phyloP scores from a whole-genome alignment of 176 grass and related monocot genomes.

The Aegilops speltoides region DNA sequence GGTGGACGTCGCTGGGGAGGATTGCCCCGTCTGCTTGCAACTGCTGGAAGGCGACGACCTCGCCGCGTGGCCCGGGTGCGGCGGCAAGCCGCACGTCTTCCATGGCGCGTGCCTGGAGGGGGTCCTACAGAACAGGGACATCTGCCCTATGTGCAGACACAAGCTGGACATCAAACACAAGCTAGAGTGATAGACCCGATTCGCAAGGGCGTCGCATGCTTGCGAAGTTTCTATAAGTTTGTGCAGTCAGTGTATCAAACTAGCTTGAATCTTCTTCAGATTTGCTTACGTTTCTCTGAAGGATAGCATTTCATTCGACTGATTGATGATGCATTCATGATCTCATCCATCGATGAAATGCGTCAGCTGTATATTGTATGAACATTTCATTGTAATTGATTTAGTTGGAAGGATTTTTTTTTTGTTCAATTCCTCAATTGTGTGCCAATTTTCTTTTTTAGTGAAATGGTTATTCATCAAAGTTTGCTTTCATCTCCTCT shows the following conservation, averaged over 20 bases:
- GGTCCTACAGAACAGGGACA: background rate
- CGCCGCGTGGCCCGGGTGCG: constrained; percentile 24
- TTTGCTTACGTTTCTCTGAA: too few species aligned
- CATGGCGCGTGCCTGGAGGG: constrained; percentile 19
- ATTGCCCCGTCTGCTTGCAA: constrained; percentile 18
- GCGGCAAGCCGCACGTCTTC: constrained; percentile 22
- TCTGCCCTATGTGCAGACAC: background rate
- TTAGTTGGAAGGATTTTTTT: background rate
- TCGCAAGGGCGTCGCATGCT: too few species aligned
- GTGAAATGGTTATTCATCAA: too few species aligned
- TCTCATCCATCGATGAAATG: background rate
- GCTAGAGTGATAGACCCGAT: too few species aligned
- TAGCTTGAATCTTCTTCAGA: too few species aligned
- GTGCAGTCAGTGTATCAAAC: too few species aligned
- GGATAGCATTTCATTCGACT: background rate
- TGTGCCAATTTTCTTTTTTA: background rate
- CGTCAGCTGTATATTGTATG: background rate
- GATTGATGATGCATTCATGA: background rate
- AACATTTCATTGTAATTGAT: background rate
- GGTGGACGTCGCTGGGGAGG: background rate
- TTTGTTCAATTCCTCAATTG: background rate
- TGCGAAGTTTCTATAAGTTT: too few species aligned
- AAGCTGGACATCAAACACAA: too few species aligned
- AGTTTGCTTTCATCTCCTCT: too few species aligned
- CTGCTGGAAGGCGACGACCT: background rate